Conservation (phyloP, 805 yeast genomes). For the Debaryomyces tyrocola region DNA sequence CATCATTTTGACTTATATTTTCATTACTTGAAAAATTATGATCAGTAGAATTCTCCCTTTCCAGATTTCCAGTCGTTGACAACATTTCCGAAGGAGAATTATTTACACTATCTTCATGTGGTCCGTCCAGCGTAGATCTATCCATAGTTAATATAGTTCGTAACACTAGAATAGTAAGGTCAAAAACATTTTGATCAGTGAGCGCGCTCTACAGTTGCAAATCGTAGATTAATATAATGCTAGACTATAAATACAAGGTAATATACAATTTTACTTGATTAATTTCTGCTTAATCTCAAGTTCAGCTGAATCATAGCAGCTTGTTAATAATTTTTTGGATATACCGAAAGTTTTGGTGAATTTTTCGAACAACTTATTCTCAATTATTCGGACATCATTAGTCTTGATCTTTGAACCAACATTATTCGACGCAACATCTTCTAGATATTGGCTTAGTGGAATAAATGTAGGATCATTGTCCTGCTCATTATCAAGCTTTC, state of each 20-base stretch:
- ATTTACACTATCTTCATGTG: too few relatives aligned
- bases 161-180: too few relatives aligned
- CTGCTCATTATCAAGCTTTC: slow-evolving; percentile 4
- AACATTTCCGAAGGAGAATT: too few relatives aligned
- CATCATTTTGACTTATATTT: too few relatives aligned
- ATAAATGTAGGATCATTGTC: background rate
- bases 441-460: background rate
- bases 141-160: too few relatives aligned
- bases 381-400: slow-evolving; percentile 4
- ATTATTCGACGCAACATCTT: background rate
- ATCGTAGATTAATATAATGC: background rate
- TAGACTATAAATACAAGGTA: background rate
- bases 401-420: background rate
- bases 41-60: too few relatives aligned
- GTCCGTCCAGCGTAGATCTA: too few relatives aligned
- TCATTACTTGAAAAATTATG: too few relatives aligned
- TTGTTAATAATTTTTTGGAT: slow-evolving; percentile 3
- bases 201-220: background rate
- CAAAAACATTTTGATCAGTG: background rate
- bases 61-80: too few relatives aligned
- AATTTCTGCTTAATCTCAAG: slow-evolving; percentile 4
- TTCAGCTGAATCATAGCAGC: slow-evolving; percentile 7
- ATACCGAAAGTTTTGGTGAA: slow-evolving; percentile 8
- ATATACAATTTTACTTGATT: background rate
- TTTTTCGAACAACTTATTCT: slow-evolving; percentile 7